Base-by-base conservation (phyloP, 345 rosid species). In the Pugionium cornutum region DNA sequence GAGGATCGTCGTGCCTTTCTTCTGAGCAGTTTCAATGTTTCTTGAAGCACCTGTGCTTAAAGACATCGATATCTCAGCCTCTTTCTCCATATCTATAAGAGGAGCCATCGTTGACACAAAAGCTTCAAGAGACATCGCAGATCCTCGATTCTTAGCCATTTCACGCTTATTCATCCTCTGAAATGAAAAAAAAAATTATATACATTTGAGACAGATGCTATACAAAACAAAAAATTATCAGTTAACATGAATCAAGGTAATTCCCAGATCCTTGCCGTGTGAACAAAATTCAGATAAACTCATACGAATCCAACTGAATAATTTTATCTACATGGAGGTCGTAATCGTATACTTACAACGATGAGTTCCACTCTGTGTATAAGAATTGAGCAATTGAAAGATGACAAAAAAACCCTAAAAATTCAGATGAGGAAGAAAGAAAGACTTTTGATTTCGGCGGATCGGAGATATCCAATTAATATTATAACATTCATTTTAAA, bases 21-120 rank as follows among this genome's bases (percentile, higher is more conserved):
- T 85, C 50, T 83, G 95, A 65, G 95, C 82, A 56, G 80, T 67
- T 6, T 84, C 91, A 33, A 87, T 64, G 74, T 77, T 87, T 55
- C 95, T 76, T 4, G 83, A 79, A 7, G 92, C 78, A 28, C 90
- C 92, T 0, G 90, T 78, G 75, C 63, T 76, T 44, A 90, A 76
- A 4, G 97, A 90, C 66, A 87, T 81, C 31, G 95, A 84, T 49
- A 90, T 90, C 79, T 87, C 97, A 6, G 97, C 87, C 45, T 87
- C 95, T 86, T 89, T 89, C 76, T 89, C 96, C 69, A 89, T 67
- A 52, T 89, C 96, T 60, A 89, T 78, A 50, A 89, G 79, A 55
- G 94, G 96, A 42, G 82, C 69, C 79, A 75, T 82, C 67, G 74
- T 75, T 66, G 94, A 85, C 48, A 89, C 83, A 69, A 89, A 89